Evolutionary conservation across 106 monocot species (phyloP).

Genomic region (Iris macrosiphon): DNA sequence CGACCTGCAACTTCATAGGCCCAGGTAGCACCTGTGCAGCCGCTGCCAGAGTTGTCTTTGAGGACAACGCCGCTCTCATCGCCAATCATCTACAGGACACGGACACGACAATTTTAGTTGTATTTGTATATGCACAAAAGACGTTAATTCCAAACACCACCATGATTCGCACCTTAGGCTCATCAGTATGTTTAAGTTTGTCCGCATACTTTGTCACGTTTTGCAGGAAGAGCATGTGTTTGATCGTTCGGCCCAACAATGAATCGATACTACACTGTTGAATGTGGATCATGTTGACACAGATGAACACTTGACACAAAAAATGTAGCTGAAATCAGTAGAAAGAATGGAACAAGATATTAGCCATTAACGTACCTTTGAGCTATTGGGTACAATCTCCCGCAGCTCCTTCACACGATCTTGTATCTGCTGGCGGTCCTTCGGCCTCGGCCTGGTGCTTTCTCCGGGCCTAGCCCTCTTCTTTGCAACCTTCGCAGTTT

Average conservation of each 20-base stretch:
- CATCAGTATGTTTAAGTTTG: constrained; percentile 80
- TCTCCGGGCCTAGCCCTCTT: constrained; percentile 95
- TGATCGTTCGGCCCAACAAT: constrained; percentile 91
- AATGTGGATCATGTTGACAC: constrained; percentile 2
- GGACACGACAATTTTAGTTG: not conserved
- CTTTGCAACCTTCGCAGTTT: constrained; percentile 36
- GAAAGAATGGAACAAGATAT: no score
- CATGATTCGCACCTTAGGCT: constrained; percentile 46
- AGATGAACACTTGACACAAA: no score
- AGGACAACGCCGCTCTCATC: constrained; percentile 74
- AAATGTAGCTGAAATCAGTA: no score
- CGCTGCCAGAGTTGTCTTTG: constrained; percentile 48
- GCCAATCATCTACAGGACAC: constrained; percentile 57
- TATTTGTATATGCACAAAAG: not conserved
- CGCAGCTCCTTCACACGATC: constrained; percentile 94
- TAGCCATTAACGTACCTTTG: constrained; percentile 84
- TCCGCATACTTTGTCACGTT: constrained; percentile 87
- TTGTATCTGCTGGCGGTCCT: constrained; percentile 95
- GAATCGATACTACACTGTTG: constrained; percentile 98
- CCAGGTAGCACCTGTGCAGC: constrained; percentile 76
- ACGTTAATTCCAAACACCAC: not conserved
- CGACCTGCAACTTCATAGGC: constrained; percentile 96
- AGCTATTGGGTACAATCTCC: constrained; percentile 83
- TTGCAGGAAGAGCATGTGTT: constrained; percentile 94
- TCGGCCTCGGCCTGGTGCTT: constrained; percentile 80